These are phyloP conservation scores for Exophiala xenobiotica DNA, from an alignment of 2,329 filamentous ascomycete species.

Conservation along the genomic window DNA sequence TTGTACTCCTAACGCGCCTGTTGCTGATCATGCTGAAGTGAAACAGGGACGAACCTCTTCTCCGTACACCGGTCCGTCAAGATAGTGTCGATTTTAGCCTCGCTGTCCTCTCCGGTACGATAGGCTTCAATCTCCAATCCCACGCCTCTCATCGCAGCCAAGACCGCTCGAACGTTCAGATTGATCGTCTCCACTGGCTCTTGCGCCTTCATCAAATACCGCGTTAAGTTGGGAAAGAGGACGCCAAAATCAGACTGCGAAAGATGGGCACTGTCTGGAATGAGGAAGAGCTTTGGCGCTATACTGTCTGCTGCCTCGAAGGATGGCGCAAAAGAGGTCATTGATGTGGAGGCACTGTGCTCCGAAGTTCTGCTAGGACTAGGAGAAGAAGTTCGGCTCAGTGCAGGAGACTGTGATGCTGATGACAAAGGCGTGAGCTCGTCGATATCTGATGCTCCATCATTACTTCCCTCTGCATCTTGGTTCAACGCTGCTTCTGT, in stretches of 20 bases:
- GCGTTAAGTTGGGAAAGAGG: slow-evolving; percentile 68
- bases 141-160: slow-evolving; percentile 28
- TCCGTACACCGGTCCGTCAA: slow-evolving; percentile 14
- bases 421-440: slow-evolving; percentile 6
- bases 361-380: slow-evolving; percentile 3
- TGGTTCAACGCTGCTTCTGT: background rate
- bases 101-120: background rate
- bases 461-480: too few species aligned
- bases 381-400: slow-evolving; percentile 15
- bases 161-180: slow-evolving; percentile 36
- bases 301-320: slow-evolving; percentile 30
- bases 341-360: slow-evolving; percentile 3
- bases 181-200: slow-evolving; percentile 35
- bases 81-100: slow-evolving; percentile 9
- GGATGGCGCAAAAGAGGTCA: slow-evolving; percentile 12
- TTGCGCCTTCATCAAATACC: slow-evolving; percentile 49
- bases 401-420: slow-evolving; percentile 9
- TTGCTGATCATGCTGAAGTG: too few species aligned
- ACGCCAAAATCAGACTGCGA: slow-evolving; percentile 82
- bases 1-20: too few species aligned
- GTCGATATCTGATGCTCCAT: slow-evolving; percentile 4
- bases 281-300: slow-evolving; percentile 70
- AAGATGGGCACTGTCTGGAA: slow-evolving; percentile 71
- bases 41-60: slow-evolving; percentile 14
- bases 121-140: slow-evolving; percentile 17